phyloP scores from a whole-genome alignment of 257 asterid genomes.

The Solanum peruvianum region DNA sequence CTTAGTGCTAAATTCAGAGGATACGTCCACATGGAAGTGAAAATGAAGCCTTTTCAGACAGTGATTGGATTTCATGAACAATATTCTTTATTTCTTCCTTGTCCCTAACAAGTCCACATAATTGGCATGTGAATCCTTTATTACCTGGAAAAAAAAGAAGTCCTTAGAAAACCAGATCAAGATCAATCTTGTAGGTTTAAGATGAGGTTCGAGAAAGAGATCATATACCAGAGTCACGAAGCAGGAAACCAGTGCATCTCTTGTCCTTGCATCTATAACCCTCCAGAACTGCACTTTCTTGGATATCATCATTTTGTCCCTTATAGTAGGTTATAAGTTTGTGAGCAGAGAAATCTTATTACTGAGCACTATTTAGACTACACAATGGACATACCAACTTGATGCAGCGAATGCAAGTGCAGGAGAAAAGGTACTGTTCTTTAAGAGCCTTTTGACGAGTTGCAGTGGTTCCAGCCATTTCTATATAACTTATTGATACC shows the following conservation, averaged over 20 bases:
- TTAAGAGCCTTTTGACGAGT: slow-evolving; percentile 83
- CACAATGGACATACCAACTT: slow-evolving; percentile 39
- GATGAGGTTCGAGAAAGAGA: background rate
- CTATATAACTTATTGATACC: slow-evolving; percentile 87
- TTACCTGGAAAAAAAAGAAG: slow-evolving; percentile 30
- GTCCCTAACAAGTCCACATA: slow-evolving; percentile 72
- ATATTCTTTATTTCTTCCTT: slow-evolving; percentile 52
- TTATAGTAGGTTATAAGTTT: background rate
- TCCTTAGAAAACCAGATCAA: background rate
- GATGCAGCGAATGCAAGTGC: slow-evolving; percentile 71
- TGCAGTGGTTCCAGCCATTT: slow-evolving; percentile 86
- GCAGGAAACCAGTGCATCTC: slow-evolving; percentile 63
- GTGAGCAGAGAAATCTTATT: background rate
- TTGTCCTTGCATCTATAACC: slow-evolving; percentile 73
- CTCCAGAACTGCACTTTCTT: slow-evolving; percentile 81
- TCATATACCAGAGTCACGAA: slow-evolving; percentile 48
- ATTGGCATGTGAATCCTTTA: slow-evolving; percentile 70
- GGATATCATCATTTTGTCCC: slow-evolving; percentile 74
- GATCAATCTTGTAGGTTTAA: background rate
- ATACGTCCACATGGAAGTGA: slow-evolving; percentile 54
- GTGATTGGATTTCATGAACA: slow-evolving; percentile 30
- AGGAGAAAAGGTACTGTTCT: slow-evolving; percentile 83
- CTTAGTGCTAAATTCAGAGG: slow-evolving; percentile 21
- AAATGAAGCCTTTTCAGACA: slow-evolving; percentile 47
- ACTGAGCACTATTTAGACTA: background rate